phyloP scores from a whole-genome alignment of 192 early-diverging fungal species.

The Chytriomyces confervae region DNA sequence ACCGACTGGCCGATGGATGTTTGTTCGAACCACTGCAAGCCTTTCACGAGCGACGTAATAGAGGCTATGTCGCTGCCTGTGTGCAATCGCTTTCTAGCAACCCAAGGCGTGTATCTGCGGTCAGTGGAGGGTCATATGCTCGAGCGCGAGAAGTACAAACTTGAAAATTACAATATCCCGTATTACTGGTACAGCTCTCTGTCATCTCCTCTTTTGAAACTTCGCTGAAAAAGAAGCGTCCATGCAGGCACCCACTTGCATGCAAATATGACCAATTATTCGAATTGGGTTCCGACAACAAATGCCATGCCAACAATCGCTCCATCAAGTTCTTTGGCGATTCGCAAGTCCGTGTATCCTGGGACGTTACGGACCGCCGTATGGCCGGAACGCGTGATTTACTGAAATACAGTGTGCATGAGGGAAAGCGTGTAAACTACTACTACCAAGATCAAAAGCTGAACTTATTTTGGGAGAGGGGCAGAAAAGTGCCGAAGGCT shows the following conservation, averaged over 20 bases:
- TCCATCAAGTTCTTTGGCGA: constrained; percentile 18
- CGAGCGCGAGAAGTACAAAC: constrained; percentile 22
- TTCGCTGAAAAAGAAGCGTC: neutral
- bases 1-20: neutral
- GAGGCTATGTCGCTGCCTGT: neutral
- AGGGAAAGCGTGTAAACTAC: neutral
- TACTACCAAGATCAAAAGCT: neutral
- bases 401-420: neutral
- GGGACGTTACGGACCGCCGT: constrained; percentile 11
- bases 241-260: constrained; percentile 21
- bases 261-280: constrained; percentile 32
- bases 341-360: constrained; percentile 23
- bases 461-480: neutral
- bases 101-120: constrained; percentile 15
- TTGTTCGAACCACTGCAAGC: neutral
- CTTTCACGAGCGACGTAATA: neutral
- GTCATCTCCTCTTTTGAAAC: neutral
- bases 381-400: neutral
- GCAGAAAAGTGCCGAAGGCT: neutral
- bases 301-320: constrained; percentile 11
- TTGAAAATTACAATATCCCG: constrained; percentile 14
- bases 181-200: constrained; percentile 9
- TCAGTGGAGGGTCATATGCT: neutral
- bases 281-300: constrained; percentile 10
- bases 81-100: constrained; percentile 1